Percentiles rank a stretch among this genome's conserved stretches.
Conservation (phyloP, 1,284 basidiomycete genomes). For the Ganoderma resinaceum region DNA sequence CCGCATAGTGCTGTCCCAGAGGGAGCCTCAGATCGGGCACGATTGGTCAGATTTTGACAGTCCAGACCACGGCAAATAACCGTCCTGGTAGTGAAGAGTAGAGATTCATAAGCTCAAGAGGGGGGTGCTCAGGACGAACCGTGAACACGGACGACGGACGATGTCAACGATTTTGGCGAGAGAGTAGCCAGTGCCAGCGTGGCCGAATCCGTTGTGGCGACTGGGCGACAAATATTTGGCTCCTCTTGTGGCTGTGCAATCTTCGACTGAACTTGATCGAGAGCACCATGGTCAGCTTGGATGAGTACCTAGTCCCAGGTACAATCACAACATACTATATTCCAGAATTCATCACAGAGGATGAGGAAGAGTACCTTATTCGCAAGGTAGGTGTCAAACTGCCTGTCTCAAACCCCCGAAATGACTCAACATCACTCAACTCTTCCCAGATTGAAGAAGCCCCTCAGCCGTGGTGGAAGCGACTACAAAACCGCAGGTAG, state of each 20-base stretch:
- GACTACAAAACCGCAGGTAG: conserved; percentile 77
- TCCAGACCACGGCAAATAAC: too few relatives aligned
- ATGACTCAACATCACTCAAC: neutral
- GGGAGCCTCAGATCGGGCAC: too few relatives aligned
- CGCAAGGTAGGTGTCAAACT: conserved; percentile 60
- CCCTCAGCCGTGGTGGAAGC: conserved; percentile 87
- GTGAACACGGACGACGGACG: too few relatives aligned
- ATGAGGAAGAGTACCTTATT: conserved; percentile 83
- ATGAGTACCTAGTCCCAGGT: conserved; percentile 47
- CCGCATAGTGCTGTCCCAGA: too few relatives aligned
- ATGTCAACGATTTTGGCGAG: too few relatives aligned
- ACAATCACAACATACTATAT: conserved; percentile 66
- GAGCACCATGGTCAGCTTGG: conserved; percentile 21
- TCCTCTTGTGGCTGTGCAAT: conserved; percentile 2
- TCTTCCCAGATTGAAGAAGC: conserved; percentile 74
- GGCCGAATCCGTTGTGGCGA: too few relatives aligned
- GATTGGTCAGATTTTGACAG: too few relatives aligned
- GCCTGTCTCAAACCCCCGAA: neutral
- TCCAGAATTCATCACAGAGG: conserved; percentile 79
- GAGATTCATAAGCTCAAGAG: too few relatives aligned
- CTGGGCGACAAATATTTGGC: neutral
- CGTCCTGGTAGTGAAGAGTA: too few relatives aligned
- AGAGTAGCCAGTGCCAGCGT: too few relatives aligned
- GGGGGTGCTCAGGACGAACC: too few relatives aligned
- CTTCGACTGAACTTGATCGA: conserved; percentile 1